Base-by-base conservation (phyloP, 129 eudicot genomes). In the Ambrosia trifida region DNA sequence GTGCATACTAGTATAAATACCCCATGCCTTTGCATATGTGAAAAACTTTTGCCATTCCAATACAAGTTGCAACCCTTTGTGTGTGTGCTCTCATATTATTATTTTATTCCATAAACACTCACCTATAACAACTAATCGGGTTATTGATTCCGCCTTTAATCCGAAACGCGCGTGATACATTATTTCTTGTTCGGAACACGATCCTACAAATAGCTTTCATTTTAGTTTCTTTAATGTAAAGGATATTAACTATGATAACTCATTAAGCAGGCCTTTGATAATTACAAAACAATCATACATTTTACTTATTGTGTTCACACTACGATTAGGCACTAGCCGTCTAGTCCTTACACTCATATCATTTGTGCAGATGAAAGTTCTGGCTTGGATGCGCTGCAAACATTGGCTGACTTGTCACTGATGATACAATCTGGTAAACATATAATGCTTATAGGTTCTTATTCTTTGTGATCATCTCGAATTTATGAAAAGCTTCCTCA, bases 331-430 rank as follows among this genome's bases (percentile, higher is more conserved):
- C 14, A 10, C 51, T 54, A 54, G 20, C 49, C 49, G 6, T 14
- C 51, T 54, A 54, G 20, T 58, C 49, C 10, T 70, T 38, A n/a
- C 53, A 8, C 59, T 67, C 61, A 10, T 44, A 14, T 73, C 72
- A 18, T 51, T 43, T 74, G 47, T 50, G 73, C 80, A 86, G 92
- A 75, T 76, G 88, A 83, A 70, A 64, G 58, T 69, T 70, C 76
- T 51, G 84, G 78, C 11, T 81, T 79, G 76, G 84, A 81, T 73
- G 92, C 88, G 16, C 77, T 86, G 73, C 80, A 86, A 43, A 76
- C 84, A 8, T 79, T 86, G 83, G 92, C 92, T 10, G 79, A 86
- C 60, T 41, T 84, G 75, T 76, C 87, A n/a, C 52, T 78, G 50
- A 68, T 72, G 83, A 76, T 83, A 79, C 85, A 79, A 60, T 66